A percentile compares a stretch with the other conserved stretches of the same genome.
Conservation (phyloP, 2,329 filamentous ascomycete species). For the Colletotrichum sp. region DNA sequence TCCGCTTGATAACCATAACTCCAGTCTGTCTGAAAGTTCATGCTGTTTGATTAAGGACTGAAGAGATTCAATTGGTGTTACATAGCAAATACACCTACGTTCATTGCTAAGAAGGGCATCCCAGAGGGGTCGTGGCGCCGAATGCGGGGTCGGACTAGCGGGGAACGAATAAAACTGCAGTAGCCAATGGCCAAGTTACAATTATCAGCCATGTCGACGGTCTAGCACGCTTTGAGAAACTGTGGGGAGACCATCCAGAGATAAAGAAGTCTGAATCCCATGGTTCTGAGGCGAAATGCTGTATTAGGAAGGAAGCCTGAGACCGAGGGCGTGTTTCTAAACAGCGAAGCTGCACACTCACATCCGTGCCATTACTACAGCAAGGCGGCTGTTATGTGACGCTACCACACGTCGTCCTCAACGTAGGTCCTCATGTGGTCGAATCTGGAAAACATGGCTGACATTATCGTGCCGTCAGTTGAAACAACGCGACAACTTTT, state of each 20-base stretch:
- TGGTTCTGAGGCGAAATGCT: background rate
- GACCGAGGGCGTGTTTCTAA: background rate
- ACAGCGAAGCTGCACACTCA: background rate
- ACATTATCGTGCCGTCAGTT: background rate
- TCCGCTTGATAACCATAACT: background rate
- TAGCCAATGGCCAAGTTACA: background rate
- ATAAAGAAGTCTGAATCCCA: background rate
- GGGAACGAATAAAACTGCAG: background rate
- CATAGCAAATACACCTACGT: fast-evolving
- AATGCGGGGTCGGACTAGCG: background rate
- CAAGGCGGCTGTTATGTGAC: background rate
- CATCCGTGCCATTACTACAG: background rate
- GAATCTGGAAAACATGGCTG: fast-evolving
- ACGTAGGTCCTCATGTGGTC: background rate
- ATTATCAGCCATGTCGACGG: background rate
- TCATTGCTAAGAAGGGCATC: fast-evolving
- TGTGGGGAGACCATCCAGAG: background rate
- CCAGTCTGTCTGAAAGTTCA: background rate
- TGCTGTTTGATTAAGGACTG: fast-evolving
- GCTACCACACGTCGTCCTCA: background rate
- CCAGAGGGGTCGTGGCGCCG: background rate
- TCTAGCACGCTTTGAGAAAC: background rate
- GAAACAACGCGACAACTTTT: background rate
- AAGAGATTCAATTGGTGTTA: background rate
- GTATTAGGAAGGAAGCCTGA: background rate